Evolutionary conservation across 148 eudicot genomes (phyloP).

Genomic region (Amaranthus hypochondriacus): DNA sequence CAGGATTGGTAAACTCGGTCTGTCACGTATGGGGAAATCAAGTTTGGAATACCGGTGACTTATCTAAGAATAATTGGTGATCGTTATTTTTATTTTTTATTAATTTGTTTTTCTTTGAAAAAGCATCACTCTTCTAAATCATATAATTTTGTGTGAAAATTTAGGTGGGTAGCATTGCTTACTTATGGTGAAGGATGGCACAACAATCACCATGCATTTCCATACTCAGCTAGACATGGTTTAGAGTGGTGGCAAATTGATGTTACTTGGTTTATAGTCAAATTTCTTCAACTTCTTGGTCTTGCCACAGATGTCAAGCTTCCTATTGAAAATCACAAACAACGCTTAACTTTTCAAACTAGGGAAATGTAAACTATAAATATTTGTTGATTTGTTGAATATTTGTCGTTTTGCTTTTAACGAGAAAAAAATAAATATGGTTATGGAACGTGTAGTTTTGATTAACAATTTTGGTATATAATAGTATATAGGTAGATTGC

Average conservation of each 20-base stretch:
- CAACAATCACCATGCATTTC: constrained; percentile 79
- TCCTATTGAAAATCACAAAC: no score
- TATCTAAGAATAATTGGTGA: constrained; percentile 5
- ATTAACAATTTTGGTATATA: no score
- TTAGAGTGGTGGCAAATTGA: constrained; percentile 85
- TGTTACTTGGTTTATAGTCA: constrained; percentile 60
- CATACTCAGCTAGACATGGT: constrained; percentile 67
- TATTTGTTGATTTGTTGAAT: no score
- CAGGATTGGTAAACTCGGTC: constrained; percentile 70
- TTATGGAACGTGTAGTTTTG: no score
- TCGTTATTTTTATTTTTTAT: no score
- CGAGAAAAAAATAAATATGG: no score
- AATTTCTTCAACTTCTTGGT: constrained; percentile 49
- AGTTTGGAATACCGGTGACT: no score
- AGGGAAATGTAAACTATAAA: neutral
- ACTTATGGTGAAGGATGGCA: constrained; percentile 81
- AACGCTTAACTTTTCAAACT: no score
- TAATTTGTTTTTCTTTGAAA: neutral
- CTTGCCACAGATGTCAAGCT: constrained; percentile 61
- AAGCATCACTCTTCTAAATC: neutral
- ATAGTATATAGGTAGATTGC: no score
- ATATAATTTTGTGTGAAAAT: no score
- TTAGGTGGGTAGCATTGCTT: constrained; percentile 72
- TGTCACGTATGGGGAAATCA: constrained; percentile 74
- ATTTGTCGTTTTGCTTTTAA: no score